Evolutionary conservation across 192 early-diverging fungal genomes (phyloP), one percentile per base, ranked within the genome.

Genomic region (Coemansia sp.): DNA sequence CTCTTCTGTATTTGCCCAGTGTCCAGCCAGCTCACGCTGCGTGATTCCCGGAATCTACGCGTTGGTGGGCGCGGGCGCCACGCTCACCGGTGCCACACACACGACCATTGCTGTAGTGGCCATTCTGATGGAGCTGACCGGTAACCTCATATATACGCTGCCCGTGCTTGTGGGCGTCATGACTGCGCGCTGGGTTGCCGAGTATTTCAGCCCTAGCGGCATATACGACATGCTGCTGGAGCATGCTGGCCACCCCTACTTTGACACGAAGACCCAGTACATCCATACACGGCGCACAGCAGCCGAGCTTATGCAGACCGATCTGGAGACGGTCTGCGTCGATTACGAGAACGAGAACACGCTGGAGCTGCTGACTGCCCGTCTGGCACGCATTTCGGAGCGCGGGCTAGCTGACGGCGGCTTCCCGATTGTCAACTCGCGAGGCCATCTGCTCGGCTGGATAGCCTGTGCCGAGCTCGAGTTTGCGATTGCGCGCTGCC

Each of bases 81-180:
- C 77, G 18, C 68, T 84, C 44, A 66, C 74, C 14, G 77, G 86
- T 22, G 71, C 84, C 22, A 90, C 88, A 0, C 69, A 84, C 50
- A 85, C 86, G 56, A 88, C 81, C 3, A 80, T 85, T 22, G 81
- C 84, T 1, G 71, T 85, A 1, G 73, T 87, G 3, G 89, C 90
- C 21, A 84, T 91, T 53, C 83, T 91, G 77, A 90, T 91, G 72
- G 90, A 91, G 75, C 84, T 91, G 19, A 91, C 90, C 16, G 90
- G 90, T 2, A 86, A 86, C 10, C 75, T 91, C 25, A 84, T 83
- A 24, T 91, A 91, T 64, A 84, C 87, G 43, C 60, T 89, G 5
- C 89, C 89, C 3, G 82, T 81, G 12, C 83, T 84, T 56, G 56
- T 84, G 28, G 64, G 62, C 28, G 64, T 91, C 18, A 83, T 77